Conservation (phyloP, 805 yeast genomes). For the Ogataea corticis region DNA sequence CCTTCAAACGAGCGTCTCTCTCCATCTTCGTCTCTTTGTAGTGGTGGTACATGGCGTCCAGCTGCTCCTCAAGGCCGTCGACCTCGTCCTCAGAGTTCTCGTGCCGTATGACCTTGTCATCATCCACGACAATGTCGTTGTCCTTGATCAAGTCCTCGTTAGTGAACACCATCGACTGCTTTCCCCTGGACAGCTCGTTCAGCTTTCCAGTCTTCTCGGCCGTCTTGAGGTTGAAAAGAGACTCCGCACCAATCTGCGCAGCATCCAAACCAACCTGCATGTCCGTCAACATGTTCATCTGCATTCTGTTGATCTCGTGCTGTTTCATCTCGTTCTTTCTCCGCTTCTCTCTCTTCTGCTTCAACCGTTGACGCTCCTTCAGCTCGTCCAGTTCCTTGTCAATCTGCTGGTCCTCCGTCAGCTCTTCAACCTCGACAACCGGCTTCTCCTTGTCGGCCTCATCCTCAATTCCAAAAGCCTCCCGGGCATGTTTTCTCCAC, state of each 20-base stretch:
- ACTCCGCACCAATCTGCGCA: slow-evolving; percentile 72
- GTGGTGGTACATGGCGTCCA: slow-evolving; percentile 76
- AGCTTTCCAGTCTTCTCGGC: slow-evolving; percentile 88
- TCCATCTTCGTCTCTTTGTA: slow-evolving; percentile 69
- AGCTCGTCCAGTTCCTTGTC: slow-evolving; percentile 80
- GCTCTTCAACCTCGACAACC: slow-evolving; percentile 63
- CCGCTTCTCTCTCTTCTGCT: slow-evolving; percentile 78
- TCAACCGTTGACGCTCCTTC: slow-evolving; percentile 67
- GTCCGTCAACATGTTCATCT: slow-evolving; percentile 94
- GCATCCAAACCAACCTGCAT: slow-evolving; percentile 93
- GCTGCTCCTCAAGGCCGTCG: slow-evolving; percentile 75
- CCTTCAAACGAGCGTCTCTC: slow-evolving; percentile 65
- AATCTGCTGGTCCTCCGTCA: slow-evolving; percentile 87
- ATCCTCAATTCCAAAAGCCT: slow-evolving; percentile 65
- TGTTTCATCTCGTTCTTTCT: slow-evolving; percentile 79
- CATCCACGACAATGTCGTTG: slow-evolving; percentile 56
- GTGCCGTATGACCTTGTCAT: slow-evolving; percentile 34
- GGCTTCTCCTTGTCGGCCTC: slow-evolving; percentile 49
- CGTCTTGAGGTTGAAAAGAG: slow-evolving; percentile 77
- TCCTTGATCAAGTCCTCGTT: slow-evolving; percentile 55
- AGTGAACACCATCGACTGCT: slow-evolving; percentile 60
- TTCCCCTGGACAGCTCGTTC: slow-evolving; percentile 73
- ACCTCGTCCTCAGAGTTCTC: slow-evolving; percentile 49
- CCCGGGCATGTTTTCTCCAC: slow-evolving; percentile 89
- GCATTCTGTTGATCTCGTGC: slow-evolving; percentile 86